Base-by-base conservation (phyloP, 1,139 yeast species). In the Suhomyces bribrorum region DNA sequence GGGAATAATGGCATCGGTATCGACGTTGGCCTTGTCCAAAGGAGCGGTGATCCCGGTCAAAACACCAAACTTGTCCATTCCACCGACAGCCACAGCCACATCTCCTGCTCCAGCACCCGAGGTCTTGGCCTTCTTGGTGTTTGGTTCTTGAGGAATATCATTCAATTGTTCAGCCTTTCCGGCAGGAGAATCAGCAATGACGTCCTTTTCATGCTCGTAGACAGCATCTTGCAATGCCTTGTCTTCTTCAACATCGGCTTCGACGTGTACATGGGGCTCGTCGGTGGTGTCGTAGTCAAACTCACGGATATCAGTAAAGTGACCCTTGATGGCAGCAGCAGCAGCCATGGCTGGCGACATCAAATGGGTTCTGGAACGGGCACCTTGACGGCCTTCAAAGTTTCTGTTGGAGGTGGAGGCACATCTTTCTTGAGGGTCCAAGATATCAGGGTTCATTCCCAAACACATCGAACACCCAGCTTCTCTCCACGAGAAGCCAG, bases 341-440 rank as follows among this genome's bases (percentile, higher is more conserved):
- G 98, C 98, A 34, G 98, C 97, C 98, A 92, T 92, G 24, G 96
- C 96, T 26, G 98, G 98, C 12, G 97, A 88, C 95, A 90, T 88
- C 61, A 92, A 77, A 61, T 92, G 98, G 15, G 97, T 92, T 72
- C 98, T 81, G n/a, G 96, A 88, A 44, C 69, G 71, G 36, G 96
- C 96, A 69, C 98, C 98, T 74, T 92, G 98, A 69, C 98, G 92
- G 55, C 98, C 98, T 68, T 92, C 97, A 62, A 92, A 92, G 73
- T 92, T 92, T 77, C 98, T 86, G 75, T 92, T 92, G 20, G 97
- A 90, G 22, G 98, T 92, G 15, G 97, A 90, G 5, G 98, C 98
- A 73, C 98, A 92, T 69, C 98, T 83, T 67, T 92, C 98, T 59
- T 86, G 79, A 32, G 97, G 97, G 45, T 83, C 81, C 57, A 92